A percentile compares a stretch with the other conserved stretches of the same genome.
Conservation (phyloP, 208 protist species). For the Leishmania guyanensis region DNA sequence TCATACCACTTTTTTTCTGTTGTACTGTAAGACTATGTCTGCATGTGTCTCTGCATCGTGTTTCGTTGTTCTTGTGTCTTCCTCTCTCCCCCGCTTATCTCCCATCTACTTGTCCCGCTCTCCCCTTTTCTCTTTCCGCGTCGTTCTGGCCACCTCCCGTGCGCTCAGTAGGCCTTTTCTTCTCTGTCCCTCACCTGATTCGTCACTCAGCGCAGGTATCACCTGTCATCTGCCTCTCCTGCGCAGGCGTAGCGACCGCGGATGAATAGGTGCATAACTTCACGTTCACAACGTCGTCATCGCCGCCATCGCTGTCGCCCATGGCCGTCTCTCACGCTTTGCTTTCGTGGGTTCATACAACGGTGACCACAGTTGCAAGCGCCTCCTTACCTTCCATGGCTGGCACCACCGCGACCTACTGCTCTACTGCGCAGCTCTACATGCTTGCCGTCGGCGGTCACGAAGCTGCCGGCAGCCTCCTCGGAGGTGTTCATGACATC, state of each 20-base stretch:
- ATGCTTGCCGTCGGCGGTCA: not conserved
- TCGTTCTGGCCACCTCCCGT: not conserved
- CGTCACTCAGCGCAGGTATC: not conserved
- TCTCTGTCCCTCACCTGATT: not conserved
- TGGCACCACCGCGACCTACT: slow-evolving; percentile 18
- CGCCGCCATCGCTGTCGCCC: not conserved
- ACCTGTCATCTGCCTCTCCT: not conserved
- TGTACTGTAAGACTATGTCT: not conserved
- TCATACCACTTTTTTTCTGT: not conserved
- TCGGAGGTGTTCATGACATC: slow-evolving; percentile 4
- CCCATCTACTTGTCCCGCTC: not conserved
- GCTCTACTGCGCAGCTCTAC: slow-evolving; percentile 11
- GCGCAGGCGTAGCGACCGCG: not conserved
- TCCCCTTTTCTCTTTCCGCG: not conserved
- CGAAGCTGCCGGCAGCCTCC: not conserved
- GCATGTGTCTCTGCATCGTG: not conserved
- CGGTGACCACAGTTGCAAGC: not conserved
- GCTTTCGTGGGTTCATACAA: slow-evolving; percentile 15
- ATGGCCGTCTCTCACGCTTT: not conserved
- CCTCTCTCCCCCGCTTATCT: not conserved
- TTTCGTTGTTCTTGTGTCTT: not conserved
- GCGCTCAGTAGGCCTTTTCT: not conserved
- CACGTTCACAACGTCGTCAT: not conserved
- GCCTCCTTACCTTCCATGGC: slow-evolving; percentile 3
- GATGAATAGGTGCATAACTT: not conserved